Conservation (phyloP, 2,329 filamentous ascomycete species). For the Penicillium glabrum region DNA sequence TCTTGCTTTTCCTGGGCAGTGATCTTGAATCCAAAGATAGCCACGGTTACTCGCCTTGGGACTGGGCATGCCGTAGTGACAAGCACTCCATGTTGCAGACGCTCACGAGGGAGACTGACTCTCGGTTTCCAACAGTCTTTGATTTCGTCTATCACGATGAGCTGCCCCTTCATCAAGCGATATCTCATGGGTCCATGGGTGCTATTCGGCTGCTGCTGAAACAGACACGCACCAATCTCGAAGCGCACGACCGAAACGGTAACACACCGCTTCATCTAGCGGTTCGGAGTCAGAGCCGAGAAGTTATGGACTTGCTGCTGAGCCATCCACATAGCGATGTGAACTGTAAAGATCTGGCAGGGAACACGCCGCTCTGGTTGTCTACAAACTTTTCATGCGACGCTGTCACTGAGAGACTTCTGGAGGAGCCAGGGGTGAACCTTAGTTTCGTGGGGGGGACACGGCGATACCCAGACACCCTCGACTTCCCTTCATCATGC, state of each 20-base stretch:
- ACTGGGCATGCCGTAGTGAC: not conserved
- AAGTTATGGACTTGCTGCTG: not conserved
- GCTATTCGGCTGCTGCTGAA: slow-evolving; percentile 1
- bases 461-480: too few relatives aligned
- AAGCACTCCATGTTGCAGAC: not conserved
- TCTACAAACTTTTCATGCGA: too few relatives aligned
- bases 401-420: too few relatives aligned
- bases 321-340: not conserved
- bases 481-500: too few relatives aligned
- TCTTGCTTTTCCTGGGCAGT: not conserved
- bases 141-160: not conserved
- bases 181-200: not conserved
- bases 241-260: too few relatives aligned
- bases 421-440: too few relatives aligned
- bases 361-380: too few relatives aligned
- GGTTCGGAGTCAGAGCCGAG: too few relatives aligned
- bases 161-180: slow-evolving; percentile 2
- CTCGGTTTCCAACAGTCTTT: not conserved
- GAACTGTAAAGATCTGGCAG: too few relatives aligned
- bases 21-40: not conserved
- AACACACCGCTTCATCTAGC: too few relatives aligned
- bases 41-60: not conserved
- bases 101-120: not conserved
- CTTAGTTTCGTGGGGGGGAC: too few relatives aligned
- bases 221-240: too few relatives aligned